Evolutionary conservation across 257 asterid genomes (phyloP).

Genomic region (Lantana camara): DNA sequence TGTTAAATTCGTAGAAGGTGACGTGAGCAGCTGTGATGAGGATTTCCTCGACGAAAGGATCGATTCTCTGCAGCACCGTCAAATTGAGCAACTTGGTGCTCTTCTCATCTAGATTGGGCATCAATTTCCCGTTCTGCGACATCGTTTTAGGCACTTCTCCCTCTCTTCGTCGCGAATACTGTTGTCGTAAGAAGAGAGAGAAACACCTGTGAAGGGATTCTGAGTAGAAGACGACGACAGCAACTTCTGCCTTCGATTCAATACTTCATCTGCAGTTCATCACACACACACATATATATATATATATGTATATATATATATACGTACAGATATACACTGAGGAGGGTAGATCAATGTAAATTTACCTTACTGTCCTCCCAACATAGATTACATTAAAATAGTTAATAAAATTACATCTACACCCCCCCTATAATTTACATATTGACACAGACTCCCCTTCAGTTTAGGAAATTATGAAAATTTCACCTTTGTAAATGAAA

Average conservation of each 20-base stretch:
- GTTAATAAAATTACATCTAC: too few species aligned
- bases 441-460: too few species aligned
- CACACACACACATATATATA: not conserved
- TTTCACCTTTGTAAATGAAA: too few species aligned
- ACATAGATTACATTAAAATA: too few species aligned
- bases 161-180: slow-evolving; percentile 13
- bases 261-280: not conserved
- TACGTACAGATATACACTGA: not conserved
- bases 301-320: not conserved
- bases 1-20: slow-evolving; percentile 65
- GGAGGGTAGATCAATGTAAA: not conserved
- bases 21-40: slow-evolving; percentile 83
- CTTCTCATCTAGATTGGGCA: slow-evolving; percentile 78
- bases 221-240: not conserved
- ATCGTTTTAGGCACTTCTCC: slow-evolving; percentile 25
- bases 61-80: slow-evolving; percentile 85
- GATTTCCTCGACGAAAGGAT: slow-evolving; percentile 80
- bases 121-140: slow-evolving; percentile 61
- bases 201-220: not conserved
- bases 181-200: slow-evolving; percentile 18
- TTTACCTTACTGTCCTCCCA: not conserved
- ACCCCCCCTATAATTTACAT: too few species aligned
- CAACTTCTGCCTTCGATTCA: slow-evolving; percentile 12
- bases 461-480: too few species aligned
- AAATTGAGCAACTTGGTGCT: slow-evolving; percentile 72